Base-by-base conservation (phyloP, 1,284 basidiomycete species). In the Fomitopsis betulina region DNA sequence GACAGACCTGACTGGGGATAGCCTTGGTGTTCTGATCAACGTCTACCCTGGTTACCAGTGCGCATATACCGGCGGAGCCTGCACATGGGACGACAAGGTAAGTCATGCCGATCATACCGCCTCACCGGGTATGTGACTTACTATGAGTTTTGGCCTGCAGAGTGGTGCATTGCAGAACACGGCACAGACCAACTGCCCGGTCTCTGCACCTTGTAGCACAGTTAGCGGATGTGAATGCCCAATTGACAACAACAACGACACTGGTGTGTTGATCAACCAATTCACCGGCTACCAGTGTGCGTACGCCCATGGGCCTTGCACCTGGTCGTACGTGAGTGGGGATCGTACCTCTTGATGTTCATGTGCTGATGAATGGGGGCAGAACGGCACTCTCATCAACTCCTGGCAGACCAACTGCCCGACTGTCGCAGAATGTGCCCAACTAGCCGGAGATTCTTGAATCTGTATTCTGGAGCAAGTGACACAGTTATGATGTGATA, bases 261-360 rank as follows among this genome's bases (percentile, higher is more conserved):
- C 54, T 10, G 67, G 67, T 51, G 64, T 67, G 5, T 50, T 67
- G 47, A 68, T 68, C 62, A 68, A 68, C 58, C 61, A 63, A 53
- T 66, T 66, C 59, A 63, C 61, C 13, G 65, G 65, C 9, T 68
- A 67, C 58, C 67, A 68, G 54, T 68, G 67, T 56, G 67, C 67
- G 25, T 68, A 65, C 57, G 57, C 58, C 25, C 56, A 58, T 39
- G 67, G 65, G 39, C 64, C 65, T 15, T 68, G 67, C 60, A 68
- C 65, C 21, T 68, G 65, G 64, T 64, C 67, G 58, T 61, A 57
- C 35, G 67, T 68, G 53, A 45, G 67, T 62, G 12, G n/a, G 1
- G 32, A n/a, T 12, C 3, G 7, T 15, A 8, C 2, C 6, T 21
- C 17, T 37, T 37, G 5, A 21, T 6, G 27, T 17, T 15, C 17